Evolutionary conservation across 2,329 filamentous ascomycete genomes (phyloP).

Genomic region (Beauveria sp.): DNA sequence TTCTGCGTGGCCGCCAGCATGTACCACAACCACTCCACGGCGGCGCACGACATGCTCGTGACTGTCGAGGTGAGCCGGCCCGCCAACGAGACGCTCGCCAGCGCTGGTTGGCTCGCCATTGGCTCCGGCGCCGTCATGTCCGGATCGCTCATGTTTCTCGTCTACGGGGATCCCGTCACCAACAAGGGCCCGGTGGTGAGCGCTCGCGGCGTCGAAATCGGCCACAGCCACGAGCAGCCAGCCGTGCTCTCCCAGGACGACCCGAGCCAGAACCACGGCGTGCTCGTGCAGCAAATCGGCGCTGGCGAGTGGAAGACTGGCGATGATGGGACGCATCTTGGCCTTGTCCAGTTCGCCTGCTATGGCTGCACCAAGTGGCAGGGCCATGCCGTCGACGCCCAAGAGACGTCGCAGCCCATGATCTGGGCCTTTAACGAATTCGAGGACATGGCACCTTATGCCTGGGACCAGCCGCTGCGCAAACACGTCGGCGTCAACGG

Average conservation of each 20-base stretch:
- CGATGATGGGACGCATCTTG: neutral
- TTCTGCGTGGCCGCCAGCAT: constrained; percentile 10
- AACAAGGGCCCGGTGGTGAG: constrained; percentile 5
- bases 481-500: constrained; percentile 10
- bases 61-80: constrained; percentile 7
- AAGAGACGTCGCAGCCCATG: constrained; percentile 6
- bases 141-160: constrained; percentile 10
- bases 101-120: constrained; percentile 10
- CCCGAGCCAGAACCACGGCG: neutral
- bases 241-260: neutral
- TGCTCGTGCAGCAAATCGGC: constrained; percentile 7
- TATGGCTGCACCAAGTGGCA: constrained; percentile 9
- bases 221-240: neutral
- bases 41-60: constrained; percentile 11
- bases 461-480: constrained; percentile 5
- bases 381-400: constrained; percentile 1
- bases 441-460: constrained; percentile 10
- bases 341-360: neutral
- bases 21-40: constrained; percentile 13
- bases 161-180: constrained; percentile 11
- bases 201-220: constrained; percentile 6
- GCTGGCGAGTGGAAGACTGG: neutral
- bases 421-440: constrained; percentile 9
- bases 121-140: constrained; percentile 10
- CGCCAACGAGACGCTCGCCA: neutral